Evolutionary conservation across 1,284 basidiomycete genomes (phyloP), one percentile per base, ranked within the genome.

Genomic region (Trametes versicolor): DNA sequence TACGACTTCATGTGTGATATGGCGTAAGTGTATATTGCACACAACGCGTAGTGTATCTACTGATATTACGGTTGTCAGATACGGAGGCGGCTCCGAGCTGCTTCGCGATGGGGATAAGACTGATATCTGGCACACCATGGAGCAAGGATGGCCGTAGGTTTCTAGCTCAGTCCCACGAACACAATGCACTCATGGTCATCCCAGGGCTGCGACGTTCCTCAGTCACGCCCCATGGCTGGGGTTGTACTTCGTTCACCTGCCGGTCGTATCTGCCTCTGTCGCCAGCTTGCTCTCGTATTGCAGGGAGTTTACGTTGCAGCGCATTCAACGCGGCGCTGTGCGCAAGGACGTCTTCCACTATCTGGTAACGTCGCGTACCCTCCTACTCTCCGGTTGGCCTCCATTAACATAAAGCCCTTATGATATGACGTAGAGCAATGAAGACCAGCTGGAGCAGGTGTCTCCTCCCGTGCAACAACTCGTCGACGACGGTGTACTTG

Each of bases 1-100:
- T 86, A 84, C 63, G 88, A 89, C 71, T 83, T 89, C 63, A 87
- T 88, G 86, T 84, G 84, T 27, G 86, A 87, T 66, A 79, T 89
- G 75, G 85, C 82, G 86, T 88, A 73, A 73, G 81, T 78, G n/a
- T 25, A 21, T 32, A 32, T 32, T n/a, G n/a, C 43, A n/a, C 43
- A 4, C 19, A 41, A 41, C 3, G 4, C 39, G 39, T 41, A 41
- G 12, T 41, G 15, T 15, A 4, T 13, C 13, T 41, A 41, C 15
- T n/a, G 43, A n/a, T 45, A 5, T n/a, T 21, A 36, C 39, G 3
- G 13, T 32, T 29, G 47, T 62, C 13, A 75, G 75, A 4, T 76
- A 74, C 29, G 74, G 75, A 1, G 75, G 75, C 19, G 70, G 71
- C 0, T 74, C 73, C 21, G 69, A 76, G 21, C 60, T 76, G n/a